A percentile compares a stretch with the other conserved stretches of the same genome.
Evolutionary conservation across 2,329 filamentous ascomycete species (phyloP).

Genomic region (Chrysosporium queenslandicum): DNA sequence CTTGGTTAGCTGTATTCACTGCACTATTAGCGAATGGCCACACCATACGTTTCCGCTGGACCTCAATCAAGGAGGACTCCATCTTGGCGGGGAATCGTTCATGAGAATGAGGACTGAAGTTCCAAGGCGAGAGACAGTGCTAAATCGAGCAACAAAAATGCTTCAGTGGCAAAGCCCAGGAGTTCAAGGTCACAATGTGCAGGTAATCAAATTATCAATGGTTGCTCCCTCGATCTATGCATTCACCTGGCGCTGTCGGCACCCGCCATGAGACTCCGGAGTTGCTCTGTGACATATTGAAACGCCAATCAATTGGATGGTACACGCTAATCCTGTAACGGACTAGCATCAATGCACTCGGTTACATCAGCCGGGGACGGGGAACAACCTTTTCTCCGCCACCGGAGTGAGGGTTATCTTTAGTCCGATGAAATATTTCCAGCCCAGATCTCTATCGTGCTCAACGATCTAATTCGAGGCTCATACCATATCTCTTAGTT

Average conservation of each 20-base stretch:
- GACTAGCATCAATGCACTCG: background rate
- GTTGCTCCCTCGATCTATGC: background rate
- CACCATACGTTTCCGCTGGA: slow-evolving; percentile 65
- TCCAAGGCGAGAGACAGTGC: background rate
- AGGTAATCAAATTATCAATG: too few relatives aligned
- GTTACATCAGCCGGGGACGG: background rate
- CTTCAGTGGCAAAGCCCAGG: background rate
- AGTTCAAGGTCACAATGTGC: too few relatives aligned
- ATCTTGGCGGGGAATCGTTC: slow-evolving; percentile 46
- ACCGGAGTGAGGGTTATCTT: background rate
- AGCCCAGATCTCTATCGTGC: background rate
- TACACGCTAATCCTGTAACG: background rate
- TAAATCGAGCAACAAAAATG: background rate
- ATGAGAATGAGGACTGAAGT: background rate
- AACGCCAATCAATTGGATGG: background rate
- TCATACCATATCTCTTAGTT: too few relatives aligned
- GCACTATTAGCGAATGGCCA: background rate
- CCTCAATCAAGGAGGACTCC: slow-evolving; percentile 73
- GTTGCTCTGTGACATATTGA: slow-evolving; percentile 3
- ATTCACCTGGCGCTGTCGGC: background rate
- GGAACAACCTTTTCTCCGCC: background rate
- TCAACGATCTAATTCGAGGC: background rate
- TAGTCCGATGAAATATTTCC: background rate
- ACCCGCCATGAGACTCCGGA: background rate
- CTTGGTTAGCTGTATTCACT: background rate